A percentile compares a stretch with the other conserved stretches of the same genome.
Conservation (phyloP, 2,329 filamentous ascomycete species). For the Cladosporium cucumerinum region DNA sequence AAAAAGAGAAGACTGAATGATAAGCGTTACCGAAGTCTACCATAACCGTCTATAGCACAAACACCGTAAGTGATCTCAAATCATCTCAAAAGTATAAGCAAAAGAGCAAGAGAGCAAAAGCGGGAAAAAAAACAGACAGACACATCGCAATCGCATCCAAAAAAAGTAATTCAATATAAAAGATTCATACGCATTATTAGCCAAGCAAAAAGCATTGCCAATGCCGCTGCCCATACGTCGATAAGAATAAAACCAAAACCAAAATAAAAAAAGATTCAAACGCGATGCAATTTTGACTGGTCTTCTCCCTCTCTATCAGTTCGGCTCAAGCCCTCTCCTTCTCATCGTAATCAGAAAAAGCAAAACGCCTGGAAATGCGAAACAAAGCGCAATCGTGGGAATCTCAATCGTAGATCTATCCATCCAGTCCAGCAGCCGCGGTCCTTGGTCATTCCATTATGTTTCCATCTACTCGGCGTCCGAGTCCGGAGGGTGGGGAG, state of each 20-base stretch:
- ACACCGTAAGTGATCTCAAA: not conserved
- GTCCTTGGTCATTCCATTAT: not conserved
- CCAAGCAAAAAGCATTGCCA: not conserved
- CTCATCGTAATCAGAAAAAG: not conserved
- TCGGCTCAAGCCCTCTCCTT: not conserved
- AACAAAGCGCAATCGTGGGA: constrained; percentile 7
- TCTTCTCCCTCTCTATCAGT: not conserved
- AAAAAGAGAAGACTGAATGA: not conserved
- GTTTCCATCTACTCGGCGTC: constrained; percentile 60
- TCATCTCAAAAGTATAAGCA: not conserved
- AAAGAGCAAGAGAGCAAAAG: too few species aligned
- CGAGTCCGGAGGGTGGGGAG: constrained; percentile 71
- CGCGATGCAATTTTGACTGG: constrained; percentile 9
- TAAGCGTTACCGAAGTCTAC: not conserved
- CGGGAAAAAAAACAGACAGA: too few species aligned
- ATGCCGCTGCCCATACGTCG: not conserved
- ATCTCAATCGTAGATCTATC: not conserved
- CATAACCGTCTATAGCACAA: not conserved
- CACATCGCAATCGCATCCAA: not conserved
- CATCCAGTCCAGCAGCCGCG: not conserved
- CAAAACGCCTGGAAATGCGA: constrained; percentile 1
- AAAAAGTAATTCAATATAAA: not conserved
- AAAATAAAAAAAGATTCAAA: not conserved
- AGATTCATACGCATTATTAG: not conserved
- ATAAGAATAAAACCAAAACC: not conserved